Conservation (phyloP, 306 rosid genomes). For the Dryas alaskensis region DNA sequence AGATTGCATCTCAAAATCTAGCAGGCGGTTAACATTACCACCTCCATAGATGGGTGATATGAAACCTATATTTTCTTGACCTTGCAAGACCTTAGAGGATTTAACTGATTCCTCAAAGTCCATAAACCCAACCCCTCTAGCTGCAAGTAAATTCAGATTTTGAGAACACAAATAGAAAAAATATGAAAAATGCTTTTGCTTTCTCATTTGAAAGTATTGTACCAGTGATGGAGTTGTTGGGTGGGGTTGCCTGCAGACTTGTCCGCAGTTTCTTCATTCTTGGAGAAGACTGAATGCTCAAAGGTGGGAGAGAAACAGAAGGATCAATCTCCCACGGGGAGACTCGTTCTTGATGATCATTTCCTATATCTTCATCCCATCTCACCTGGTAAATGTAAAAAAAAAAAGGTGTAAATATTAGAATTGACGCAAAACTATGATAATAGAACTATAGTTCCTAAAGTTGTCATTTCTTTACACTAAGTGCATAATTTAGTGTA, state of each 20-base stretch:
- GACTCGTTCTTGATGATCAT: constrained; percentile 67
- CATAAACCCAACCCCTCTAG: constrained; percentile 72
- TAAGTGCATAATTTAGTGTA: neutral
- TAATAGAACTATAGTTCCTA: constrained; percentile 3
- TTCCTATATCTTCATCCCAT: constrained; percentile 80
- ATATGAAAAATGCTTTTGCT: constrained; percentile 3
- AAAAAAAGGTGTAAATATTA: constrained; percentile 26
- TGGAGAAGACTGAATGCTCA: constrained; percentile 89
- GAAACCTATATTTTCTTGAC: constrained; percentile 97
- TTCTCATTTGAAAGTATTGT: constrained; percentile 23
- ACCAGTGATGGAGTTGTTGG: constrained; percentile 63
- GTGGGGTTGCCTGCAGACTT: constrained; percentile 56
- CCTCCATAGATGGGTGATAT: constrained; percentile 68
- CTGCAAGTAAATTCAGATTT: constrained; percentile 22
- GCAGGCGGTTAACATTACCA: constrained; percentile 65
- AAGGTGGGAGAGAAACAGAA: constrained; percentile 74
- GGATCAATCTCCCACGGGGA: constrained; percentile 95
- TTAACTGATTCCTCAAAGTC: constrained; percentile 87
- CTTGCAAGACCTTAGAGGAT: constrained; percentile 99
- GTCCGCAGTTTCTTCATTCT: constrained; percentile 90
- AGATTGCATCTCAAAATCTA: constrained; percentile 65
- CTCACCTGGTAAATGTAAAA: constrained; percentile 52
- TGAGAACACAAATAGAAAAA: constrained; percentile 16
- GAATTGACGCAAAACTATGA: constrained; percentile 9
- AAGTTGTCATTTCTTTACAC: neutral